phyloP scores from a whole-genome alignment of 2,329 filamentous ascomycete genomes.

The Celoporthe dispersa region DNA sequence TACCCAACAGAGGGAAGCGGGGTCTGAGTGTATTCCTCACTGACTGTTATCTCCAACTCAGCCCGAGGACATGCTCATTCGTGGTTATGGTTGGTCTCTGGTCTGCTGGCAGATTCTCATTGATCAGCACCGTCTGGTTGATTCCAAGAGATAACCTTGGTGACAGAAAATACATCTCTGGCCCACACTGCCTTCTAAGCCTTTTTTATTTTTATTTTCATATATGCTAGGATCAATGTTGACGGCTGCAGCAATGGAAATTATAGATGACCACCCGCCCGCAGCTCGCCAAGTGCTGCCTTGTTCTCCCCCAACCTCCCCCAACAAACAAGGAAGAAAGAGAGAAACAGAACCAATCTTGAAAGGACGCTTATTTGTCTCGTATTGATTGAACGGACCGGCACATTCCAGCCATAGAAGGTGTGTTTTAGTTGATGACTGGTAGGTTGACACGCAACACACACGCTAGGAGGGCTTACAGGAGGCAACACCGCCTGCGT shows the following conservation, averaged over 20 bases:
- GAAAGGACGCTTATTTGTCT: not conserved
- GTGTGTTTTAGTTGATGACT: not conserved
- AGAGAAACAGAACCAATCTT: not conserved
- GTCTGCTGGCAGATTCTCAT: too few species aligned
- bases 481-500: not conserved
- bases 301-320: not conserved
- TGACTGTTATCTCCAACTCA: not conserved
- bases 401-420: constrained; percentile 1
- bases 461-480: constrained; percentile 14
- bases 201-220: too few species aligned
- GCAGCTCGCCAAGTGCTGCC: not conserved
- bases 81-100: not conserved
- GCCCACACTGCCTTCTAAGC: too few species aligned
- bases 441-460: not conserved
- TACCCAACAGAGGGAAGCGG: constrained; percentile 6
- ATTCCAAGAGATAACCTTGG: too few species aligned
- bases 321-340: not conserved
- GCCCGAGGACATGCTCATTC: not conserved
- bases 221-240: too few species aligned
- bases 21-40: not conserved
- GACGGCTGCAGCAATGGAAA: not conserved
- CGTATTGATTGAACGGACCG: not conserved
- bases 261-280: not conserved
- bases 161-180: too few species aligned
- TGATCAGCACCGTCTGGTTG: too few species aligned